phyloP scores from a whole-genome alignment of 805 yeast genomes.

The Candida incommunis region DNA sequence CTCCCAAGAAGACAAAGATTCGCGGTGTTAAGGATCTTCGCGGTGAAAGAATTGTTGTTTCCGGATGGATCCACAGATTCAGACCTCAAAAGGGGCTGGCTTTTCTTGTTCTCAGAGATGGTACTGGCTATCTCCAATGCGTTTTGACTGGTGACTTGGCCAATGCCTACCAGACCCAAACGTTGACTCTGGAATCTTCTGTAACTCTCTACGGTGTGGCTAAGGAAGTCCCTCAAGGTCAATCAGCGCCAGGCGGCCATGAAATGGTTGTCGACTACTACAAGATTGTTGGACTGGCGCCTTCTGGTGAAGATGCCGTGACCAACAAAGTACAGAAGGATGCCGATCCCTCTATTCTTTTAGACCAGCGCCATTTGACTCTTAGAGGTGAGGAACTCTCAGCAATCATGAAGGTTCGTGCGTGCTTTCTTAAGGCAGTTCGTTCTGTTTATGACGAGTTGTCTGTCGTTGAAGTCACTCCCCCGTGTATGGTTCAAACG shows the following conservation, averaged over 20 bases:
- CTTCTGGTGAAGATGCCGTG: slow-evolving; percentile 90
- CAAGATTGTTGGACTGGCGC: slow-evolving; percentile 83
- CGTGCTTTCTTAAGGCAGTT: slow-evolving; percentile 54
- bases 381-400: slow-evolving; percentile 91
- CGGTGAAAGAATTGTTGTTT: slow-evolving; percentile 59
- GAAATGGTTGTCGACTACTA: slow-evolving; percentile 87
- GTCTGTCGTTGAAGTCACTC: slow-evolving; percentile 79
- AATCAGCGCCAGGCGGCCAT: slow-evolving; percentile 94
- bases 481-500: slow-evolving; percentile 99
- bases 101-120: slow-evolving; percentile 88
- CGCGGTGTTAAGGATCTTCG: slow-evolving; percentile 36
- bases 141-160: slow-evolving; percentile 87
- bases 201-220: slow-evolving; percentile 69
- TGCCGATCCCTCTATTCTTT: slow-evolving; percentile 81
- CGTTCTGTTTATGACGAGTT: slow-evolving; percentile 69
- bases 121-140: slow-evolving; percentile 80
- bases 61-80: slow-evolving; percentile 95
- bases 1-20: slow-evolving; percentile 56
- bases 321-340: slow-evolving; percentile 88
- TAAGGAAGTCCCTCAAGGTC: slow-evolving; percentile 83
- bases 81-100: slow-evolving; percentile 86
- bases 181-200: slow-evolving; percentile 80
- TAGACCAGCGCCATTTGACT: slow-evolving; percentile 93
- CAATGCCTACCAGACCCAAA: slow-evolving; percentile 70
- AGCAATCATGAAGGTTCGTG: slow-evolving; percentile 90